Evolutionary conservation across 2,329 filamentous ascomycete genomes (phyloP).

Genomic region (Apiospora marii): DNA sequence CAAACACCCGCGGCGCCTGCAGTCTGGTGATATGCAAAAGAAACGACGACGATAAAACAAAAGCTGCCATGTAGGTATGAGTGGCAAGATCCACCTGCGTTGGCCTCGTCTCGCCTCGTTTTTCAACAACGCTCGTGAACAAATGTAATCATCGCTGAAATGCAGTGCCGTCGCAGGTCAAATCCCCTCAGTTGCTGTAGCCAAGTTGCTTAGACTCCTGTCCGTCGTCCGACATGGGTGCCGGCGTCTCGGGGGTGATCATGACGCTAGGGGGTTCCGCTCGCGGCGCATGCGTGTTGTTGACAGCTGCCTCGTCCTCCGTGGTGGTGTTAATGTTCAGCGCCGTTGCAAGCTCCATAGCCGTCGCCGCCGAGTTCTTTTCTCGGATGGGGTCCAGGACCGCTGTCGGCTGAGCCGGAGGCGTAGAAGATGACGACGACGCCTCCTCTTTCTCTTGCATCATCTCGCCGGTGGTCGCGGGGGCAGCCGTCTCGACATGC

Average conservation of each 20-base stretch:
- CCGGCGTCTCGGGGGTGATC: constrained; percentile 58
- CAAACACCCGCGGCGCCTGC: too few relatives aligned
- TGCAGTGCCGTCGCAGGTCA: background rate
- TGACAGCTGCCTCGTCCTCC: background rate
- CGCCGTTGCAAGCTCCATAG: background rate
- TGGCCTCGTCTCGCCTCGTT: background rate
- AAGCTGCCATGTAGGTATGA: too few relatives aligned
- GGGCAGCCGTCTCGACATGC: constrained; percentile 42
- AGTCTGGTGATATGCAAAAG: too few relatives aligned
- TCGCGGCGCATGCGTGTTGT: constrained; percentile 43
- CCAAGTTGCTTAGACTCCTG: constrained; percentile 55
- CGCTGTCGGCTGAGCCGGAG: background rate
- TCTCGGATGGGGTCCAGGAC: constrained; percentile 26
- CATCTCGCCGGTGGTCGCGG: constrained; percentile 37
- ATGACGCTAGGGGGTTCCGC: constrained; percentile 40
- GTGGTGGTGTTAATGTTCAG: background rate
- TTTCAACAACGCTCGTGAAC: background rate
- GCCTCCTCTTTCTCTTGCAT: background rate
- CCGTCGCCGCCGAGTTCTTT: constrained; percentile 17
- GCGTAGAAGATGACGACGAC: background rate
- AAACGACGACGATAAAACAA: too few relatives aligned
- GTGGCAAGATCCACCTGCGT: too few relatives aligned
- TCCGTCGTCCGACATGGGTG: constrained; percentile 45
- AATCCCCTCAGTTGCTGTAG: constrained; percentile 29
- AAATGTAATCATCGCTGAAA: background rate